These are phyloP conservation scores for Keqinozyma sinolaborantium DNA, from an alignment of 1,139 yeast genomes.

Conservation along the genomic window DNA sequence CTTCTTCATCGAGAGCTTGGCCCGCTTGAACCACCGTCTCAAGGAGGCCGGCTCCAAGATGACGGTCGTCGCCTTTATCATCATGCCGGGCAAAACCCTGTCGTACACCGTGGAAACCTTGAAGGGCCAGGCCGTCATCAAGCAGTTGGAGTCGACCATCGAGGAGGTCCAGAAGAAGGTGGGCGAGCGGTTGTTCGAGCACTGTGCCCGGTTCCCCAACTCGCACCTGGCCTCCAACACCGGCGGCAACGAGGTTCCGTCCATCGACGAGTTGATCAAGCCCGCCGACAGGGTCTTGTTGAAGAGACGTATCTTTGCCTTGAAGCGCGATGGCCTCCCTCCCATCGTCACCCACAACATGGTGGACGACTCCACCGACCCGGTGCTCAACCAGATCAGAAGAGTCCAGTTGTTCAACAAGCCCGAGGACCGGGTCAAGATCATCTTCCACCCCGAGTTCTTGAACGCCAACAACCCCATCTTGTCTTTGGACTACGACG, in stretches of 20 bases:
- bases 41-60: conserved; percentile 79
- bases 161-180: conserved; percentile 84
- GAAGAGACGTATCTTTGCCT: conserved; percentile 90
- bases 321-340: conserved; percentile 84
- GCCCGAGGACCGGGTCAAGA: conserved; percentile 88
- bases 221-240: conserved; percentile 56
- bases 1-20: conserved; percentile 88
- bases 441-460: conserved; percentile 97
- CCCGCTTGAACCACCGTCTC: conserved; percentile 83
- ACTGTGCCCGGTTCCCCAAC: conserved; percentile 79
- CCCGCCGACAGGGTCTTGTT: conserved; percentile 86
- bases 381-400: conserved; percentile 88
- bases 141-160: conserved; percentile 85
- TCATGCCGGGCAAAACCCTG: conserved; percentile 95
- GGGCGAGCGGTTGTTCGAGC: conserved; percentile 86
- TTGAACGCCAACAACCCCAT: conserved; percentile 94
- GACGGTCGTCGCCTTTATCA: conserved; percentile 96
- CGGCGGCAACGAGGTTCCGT: conserved; percentile 48
- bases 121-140: conserved; percentile 93
- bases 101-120: conserved; percentile 95
- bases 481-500: conserved; percentile 90
- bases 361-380: conserved; percentile 89
- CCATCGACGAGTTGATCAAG: conserved; percentile 76
- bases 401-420: conserved; percentile 87
- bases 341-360: conserved; percentile 98